Evolutionary conservation across 2,329 filamentous ascomycete species (phyloP), one percentile per base, ranked within the genome.

Genomic region (Aureobasidium pullulans): DNA sequence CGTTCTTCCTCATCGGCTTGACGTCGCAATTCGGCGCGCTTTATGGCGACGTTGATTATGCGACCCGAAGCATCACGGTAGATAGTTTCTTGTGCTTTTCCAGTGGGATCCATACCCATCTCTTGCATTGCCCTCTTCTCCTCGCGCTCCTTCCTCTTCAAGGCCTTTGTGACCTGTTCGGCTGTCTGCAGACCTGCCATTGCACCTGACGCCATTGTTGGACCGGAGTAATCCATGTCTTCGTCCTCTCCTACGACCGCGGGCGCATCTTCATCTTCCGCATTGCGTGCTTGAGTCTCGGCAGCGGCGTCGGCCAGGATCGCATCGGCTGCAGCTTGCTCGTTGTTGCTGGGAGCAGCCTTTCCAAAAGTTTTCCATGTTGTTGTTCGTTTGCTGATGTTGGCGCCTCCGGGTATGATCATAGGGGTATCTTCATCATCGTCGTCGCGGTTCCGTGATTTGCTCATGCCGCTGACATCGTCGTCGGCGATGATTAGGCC

Each of bases 41-140:
- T 90, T 88, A 96, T 90, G 16, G 87, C 86, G 28, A 97, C 84
- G 69, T 99, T 96, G 64, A 99, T 92, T 59, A 96, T 86, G n/a
- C 92, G 83, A 11, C 94, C 94, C 3, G 89, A 94, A 10, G 95
- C 94, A 74, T 99, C 94, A 66, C 94, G 88, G 72, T 97, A 96
- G 28, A 96, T 91, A 0, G 93, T 96, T 74, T 96, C 90, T 67
- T 87, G 82, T 34, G 83, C 82, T 60, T 74, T 71, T 0, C 71
- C 75, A 48, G 71, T 72, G 44, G 72, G 68, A 57, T 75, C 72
- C 43, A 75, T 69, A 2, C 77, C 77, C 15, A 75, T 75, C 37
- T 77, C 76, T 42, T 73, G 68, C 64, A 77, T 77, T 39, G 77
- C 75, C 59, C 73, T 72, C 58, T 74, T 76, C 66, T 91, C 87